These are phyloP conservation scores for Monosporozyma unispora DNA, from an alignment of 805 yeast species.

Conservation along the genomic window DNA sequence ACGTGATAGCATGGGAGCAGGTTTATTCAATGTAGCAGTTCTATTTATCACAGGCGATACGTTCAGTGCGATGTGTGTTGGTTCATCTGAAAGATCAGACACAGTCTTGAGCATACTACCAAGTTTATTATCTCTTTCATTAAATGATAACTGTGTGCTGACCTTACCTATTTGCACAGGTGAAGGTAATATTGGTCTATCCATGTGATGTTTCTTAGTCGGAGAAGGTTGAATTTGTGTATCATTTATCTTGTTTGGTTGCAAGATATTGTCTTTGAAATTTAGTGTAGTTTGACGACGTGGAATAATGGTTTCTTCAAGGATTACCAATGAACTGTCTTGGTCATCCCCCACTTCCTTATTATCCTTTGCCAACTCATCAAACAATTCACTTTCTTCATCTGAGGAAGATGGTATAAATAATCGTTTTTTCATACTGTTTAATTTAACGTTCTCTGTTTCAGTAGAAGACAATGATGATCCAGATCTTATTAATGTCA, in stretches of 20 bases:
- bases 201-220: background rate
- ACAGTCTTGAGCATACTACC: background rate
- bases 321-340: conserved; percentile 1
- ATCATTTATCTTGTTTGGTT: background rate
- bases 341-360: conserved; percentile 6
- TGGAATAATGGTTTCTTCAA: conserved; percentile 4
- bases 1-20: conserved; percentile 2
- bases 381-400: background rate
- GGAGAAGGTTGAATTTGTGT: background rate
- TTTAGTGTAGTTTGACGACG: background rate
- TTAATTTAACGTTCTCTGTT: background rate
- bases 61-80: background rate
- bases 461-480: background rate
- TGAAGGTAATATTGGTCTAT: background rate
- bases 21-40: background rate
- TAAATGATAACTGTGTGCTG: background rate
- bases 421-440: conserved; percentile 11
- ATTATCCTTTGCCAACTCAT: conserved; percentile 2
- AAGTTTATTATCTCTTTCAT: background rate
- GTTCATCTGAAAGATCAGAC: background rate
- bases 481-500: background rate
- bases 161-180: background rate
- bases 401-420: conserved; percentile 10
- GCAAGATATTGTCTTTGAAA: background rate
- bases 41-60: background rate